These are phyloP conservation scores for Vaccinium myrtillus DNA, from an alignment of 148 eudicot genomes.

Conservation along the genomic window DNA sequence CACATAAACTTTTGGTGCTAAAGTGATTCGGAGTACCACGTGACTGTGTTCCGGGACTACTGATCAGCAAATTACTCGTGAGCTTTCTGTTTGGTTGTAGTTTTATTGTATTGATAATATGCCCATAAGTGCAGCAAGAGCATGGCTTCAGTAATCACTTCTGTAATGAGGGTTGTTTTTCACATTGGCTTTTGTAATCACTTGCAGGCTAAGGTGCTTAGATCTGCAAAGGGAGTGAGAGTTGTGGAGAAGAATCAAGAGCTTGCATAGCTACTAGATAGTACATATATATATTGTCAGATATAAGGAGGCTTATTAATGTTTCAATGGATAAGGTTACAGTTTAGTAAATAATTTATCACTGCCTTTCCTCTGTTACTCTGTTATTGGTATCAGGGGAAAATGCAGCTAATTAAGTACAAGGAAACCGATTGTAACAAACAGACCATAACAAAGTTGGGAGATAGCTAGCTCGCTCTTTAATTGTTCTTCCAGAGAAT, in stretches of 20 bases:
- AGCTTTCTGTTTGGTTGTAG: too few species aligned
- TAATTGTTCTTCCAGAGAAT: neutral
- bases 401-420: neutral
- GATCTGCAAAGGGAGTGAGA: conserved; percentile 73
- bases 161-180: too few species aligned
- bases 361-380: neutral
- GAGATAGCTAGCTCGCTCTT: neutral
- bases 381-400: neutral
- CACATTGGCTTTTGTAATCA: conserved; percentile 9
- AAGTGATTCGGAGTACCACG: too few species aligned
- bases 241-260: conserved; percentile 89
- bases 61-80: too few species aligned
- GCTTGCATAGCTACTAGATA: conserved; percentile 34
- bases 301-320: neutral
- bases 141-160: too few species aligned
- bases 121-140: too few species aligned
- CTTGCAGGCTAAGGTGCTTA: conserved; percentile 79
- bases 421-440: neutral
- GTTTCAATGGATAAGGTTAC: neutral
- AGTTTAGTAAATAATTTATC: neutral
- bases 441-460: too few species aligned
- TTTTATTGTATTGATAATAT: too few species aligned
- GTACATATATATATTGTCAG: neutral
- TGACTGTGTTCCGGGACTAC: too few species aligned
- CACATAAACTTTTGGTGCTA: too few species aligned